phyloP scores from a whole-genome alignment of 1,284 basidiomycete genomes.

The Singerocomus rubriflavus region DNA sequence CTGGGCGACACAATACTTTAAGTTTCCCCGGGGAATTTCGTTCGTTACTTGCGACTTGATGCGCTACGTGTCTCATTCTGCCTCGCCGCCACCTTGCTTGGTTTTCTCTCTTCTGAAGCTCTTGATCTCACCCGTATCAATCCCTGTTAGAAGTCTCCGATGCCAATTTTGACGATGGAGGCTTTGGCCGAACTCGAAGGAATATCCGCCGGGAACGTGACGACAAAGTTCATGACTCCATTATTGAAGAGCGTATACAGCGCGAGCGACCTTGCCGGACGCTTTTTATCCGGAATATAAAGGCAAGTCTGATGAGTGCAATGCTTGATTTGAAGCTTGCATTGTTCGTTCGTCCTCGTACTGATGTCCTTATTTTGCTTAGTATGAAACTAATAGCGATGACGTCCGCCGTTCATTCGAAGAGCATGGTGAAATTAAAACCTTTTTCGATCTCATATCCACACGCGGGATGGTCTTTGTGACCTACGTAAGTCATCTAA shows the following conservation, averaged over 20 bases:
- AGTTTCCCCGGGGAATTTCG: conserved; percentile 24
- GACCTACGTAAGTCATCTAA: conserved; percentile 78
- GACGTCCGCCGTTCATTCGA: conserved; percentile 86
- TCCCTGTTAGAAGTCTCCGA: conserved; percentile 58
- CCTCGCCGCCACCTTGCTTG: conserved; percentile 41
- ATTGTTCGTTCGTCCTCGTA: conserved; percentile 1
- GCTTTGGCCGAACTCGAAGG: conserved; percentile 48
- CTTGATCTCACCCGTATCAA: conserved; percentile 53
- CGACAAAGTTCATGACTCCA: conserved; percentile 79
- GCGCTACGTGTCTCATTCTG: conserved; percentile 40
- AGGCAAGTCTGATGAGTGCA: conserved; percentile 59
- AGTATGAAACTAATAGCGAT: conserved; percentile 90
- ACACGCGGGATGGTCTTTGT: conserved; percentile 97
- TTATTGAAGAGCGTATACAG: conserved; percentile 87
- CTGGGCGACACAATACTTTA: conserved; percentile 23
- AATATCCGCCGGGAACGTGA: conserved; percentile 64
- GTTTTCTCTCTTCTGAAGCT: conserved; percentile 36
- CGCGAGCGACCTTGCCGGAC: conserved; percentile 93
- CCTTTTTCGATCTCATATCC: conserved; percentile 92
- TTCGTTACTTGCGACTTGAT: conserved; percentile 30
- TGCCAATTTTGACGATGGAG: conserved; percentile 52
- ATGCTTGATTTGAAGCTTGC: conserved; percentile 13
- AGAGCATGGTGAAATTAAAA: conserved; percentile 92
- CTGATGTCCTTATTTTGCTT: conserved; percentile 23
- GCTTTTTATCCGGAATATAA: conserved; percentile 95